These are phyloP conservation scores for Sistotremastrum niveocremeum DNA, from an alignment of 768 basidiomycete species.

Conservation along the genomic window DNA sequence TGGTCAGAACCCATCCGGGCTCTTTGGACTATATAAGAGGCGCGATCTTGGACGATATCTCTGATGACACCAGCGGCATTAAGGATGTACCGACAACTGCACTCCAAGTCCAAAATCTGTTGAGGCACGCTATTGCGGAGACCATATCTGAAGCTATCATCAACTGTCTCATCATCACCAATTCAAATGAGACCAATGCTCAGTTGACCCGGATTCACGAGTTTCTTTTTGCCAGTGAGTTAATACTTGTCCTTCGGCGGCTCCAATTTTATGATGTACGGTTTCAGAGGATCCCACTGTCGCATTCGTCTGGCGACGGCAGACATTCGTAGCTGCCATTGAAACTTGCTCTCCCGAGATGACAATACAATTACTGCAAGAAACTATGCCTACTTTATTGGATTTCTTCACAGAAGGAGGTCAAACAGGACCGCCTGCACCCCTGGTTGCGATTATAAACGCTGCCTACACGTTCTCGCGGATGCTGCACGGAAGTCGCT, in stretches of 20 bases:
- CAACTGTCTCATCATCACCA: slow-evolving; percentile 78
- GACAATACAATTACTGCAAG: slow-evolving; percentile 49
- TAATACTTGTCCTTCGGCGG: background rate
- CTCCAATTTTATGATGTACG: background rate
- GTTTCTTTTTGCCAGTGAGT: slow-evolving; percentile 71
- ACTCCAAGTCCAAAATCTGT: slow-evolving; percentile 66
- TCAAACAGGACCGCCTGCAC: slow-evolving; percentile 25
- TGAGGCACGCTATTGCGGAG: slow-evolving; percentile 72
- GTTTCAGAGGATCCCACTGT: slow-evolving; percentile 67
- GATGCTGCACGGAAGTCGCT: slow-evolving; percentile 67
- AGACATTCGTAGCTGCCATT: slow-evolving; percentile 81
- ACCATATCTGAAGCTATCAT: slow-evolving; percentile 59
- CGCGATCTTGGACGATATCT: slow-evolving; percentile 47
- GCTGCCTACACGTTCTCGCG: slow-evolving; percentile 70
- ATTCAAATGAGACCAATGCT: slow-evolving; percentile 70
- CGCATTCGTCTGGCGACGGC: slow-evolving; percentile 81
- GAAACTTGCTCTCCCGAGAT: slow-evolving; percentile 63
- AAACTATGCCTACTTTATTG: slow-evolving; percentile 57
- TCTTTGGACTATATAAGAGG: slow-evolving; percentile 39
- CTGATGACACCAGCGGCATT: slow-evolving; percentile 28
- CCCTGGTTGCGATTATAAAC: slow-evolving; percentile 48
- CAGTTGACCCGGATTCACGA: slow-evolving; percentile 82
- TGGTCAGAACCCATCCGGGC: slow-evolving; percentile 43
- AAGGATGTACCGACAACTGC: slow-evolving; percentile 23
- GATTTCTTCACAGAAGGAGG: slow-evolving; percentile 19